Conservation (phyloP, 2,329 filamentous ascomycete genomes). For the Periconia digitata region DNA sequence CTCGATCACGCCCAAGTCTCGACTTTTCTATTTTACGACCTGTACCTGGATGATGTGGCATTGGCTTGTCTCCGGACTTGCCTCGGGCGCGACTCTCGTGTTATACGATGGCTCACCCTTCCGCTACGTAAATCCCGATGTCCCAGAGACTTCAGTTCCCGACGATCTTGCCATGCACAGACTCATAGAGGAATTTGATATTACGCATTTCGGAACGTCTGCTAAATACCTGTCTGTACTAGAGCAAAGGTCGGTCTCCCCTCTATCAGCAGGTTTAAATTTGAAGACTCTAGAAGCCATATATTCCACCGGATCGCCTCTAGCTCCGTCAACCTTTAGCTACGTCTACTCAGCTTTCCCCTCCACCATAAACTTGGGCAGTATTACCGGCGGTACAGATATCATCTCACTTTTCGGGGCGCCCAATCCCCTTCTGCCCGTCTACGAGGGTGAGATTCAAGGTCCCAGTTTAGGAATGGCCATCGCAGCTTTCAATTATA, state of each 20-base stretch:
- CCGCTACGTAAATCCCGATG: conserved; percentile 43
- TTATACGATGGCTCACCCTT: conserved; percentile 95
- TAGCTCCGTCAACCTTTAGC: conserved; percentile 88
- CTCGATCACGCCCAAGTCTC: conserved; percentile 71
- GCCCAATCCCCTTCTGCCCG: conserved; percentile 61
- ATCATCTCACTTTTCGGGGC: conserved; percentile 94
- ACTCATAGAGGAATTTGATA: conserved; percentile 75
- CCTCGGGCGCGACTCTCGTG: conserved; percentile 78
- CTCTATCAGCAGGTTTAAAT: conserved; percentile 51
- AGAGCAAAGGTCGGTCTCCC: conserved; percentile 66
- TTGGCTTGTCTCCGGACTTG: conserved; percentile 86
- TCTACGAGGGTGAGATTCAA: conserved; percentile 55
- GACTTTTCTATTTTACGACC: conserved; percentile 91
- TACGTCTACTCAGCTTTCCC: conserved; percentile 89
- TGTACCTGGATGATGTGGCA: conserved; percentile 99
- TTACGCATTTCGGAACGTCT: conserved; percentile 93
- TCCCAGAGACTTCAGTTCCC: conserved; percentile 56
- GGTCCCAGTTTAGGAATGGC: conserved; percentile 54
- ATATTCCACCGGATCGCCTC: conserved; percentile 89
- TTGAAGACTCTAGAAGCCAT: conserved; percentile 70
- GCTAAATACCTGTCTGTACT: conserved; percentile 91
- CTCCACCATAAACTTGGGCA: conserved; percentile 77
- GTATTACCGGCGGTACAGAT: conserved; percentile 94
- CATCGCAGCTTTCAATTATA: conserved; percentile 53
- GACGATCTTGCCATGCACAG: conserved; percentile 80